Evolutionary conservation across 345 rosid species (phyloP), one percentile per base, ranked within the genome.

Genomic region (Conringia planisiliqua): DNA sequence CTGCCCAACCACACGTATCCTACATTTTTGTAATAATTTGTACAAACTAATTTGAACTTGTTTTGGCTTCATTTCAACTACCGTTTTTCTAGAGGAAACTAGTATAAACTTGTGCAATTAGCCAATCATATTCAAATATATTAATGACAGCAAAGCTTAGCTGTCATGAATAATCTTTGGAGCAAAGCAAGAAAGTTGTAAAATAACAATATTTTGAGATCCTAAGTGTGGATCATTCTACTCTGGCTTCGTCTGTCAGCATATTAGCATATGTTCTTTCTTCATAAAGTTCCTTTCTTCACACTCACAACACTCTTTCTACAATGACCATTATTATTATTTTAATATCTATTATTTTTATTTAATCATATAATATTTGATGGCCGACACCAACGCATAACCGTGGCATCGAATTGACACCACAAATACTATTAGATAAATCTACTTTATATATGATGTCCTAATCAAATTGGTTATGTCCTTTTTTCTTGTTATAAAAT

Each of bases 381-480:
- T 71, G 80, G 72, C 76, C 76, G 80, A 77, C 76, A 58, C 62
- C 66, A 63, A 57, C 42, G 67, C 75, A 63, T 70, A 76, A 55
- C 66, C 66, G 71, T 70, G 71, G 80, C 80, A 70, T 17, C 52
- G 36, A 54, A 76, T 3, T 46, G 71, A 76, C 66, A 63, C 60
- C 66, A 62, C 60, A 63, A 2, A 54, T 6, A 46, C 1, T 59
- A 46, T 13, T 48, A 62, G 11, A 11, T 32, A 42, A 26, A 16
- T 61, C 55, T 50, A 22, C 63, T 61, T 61, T 61, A 62, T 62
- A 35, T 62, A 69, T 55, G 32, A 38, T 17, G 75, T 70, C 80
- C 4, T 62, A 44, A 76, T 70, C 66, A 76, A 62, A 62, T 16
- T 63, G 10, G 62, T 69, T 43, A 13, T 61, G 20, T 16, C 17